These are phyloP conservation scores for Candida sp. DNA, from an alignment of 1,139 yeast genomes.

Conservation along the genomic window DNA sequence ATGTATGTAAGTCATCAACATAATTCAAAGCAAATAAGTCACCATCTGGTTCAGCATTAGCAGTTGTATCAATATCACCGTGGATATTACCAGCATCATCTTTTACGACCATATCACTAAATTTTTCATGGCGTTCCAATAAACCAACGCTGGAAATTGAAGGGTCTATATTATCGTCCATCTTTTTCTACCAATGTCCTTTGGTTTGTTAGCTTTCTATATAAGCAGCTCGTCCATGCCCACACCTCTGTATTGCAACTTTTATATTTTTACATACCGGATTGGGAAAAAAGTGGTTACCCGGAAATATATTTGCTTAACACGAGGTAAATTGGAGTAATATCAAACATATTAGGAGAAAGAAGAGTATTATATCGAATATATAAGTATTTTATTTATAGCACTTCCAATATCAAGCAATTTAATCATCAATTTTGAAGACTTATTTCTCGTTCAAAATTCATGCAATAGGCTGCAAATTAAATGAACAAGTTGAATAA, in stretches of 20 bases:
- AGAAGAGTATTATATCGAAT: no score
- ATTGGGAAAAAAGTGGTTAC: conserved; percentile 1
- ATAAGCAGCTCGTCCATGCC: not conserved
- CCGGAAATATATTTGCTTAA: no score
- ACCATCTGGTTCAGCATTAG: not conserved
- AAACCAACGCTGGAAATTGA: conserved; percentile 11
- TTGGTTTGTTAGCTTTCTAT: no score
- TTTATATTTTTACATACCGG: not conserved
- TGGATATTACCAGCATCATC: conserved; percentile 1
- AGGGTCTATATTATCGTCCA: conserved; percentile 9
- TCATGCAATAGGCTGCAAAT: no score
- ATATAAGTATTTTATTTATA: no score
- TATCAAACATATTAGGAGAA: no score
- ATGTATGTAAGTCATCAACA: not conserved
- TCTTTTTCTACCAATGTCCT: not conserved
- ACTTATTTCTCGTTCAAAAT: no score
- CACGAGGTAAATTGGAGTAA: no score
- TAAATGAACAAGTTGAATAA: no score
- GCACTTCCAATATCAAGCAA: no score
- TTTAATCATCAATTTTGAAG: no score
- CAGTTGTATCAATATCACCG: conserved; percentile 3
- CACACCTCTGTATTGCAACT: not conserved
- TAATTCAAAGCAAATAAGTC: not conserved
- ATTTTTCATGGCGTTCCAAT: conserved; percentile 8
- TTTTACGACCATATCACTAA: conserved; percentile 4